These are phyloP conservation scores for bread wheat (Triticum aestivum) DNA, from an alignment of 176 grass and related monocot species.

Conservation along the genomic window IWGSC_CS_RefSeq_v2.1 NC_057796.1:453569573-453570072, in stretches of 20 bases:
- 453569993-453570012: too few relatives aligned
- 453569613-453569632: too few relatives aligned
- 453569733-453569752: slow-evolving; percentile 1
- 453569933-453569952: neutral
- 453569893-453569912: slow-evolving; percentile 27
- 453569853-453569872: slow-evolving; percentile 6
- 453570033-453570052: too few relatives aligned
- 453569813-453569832: neutral
- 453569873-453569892: neutral
- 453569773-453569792: neutral
- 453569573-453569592: too few relatives aligned
- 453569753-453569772: neutral
- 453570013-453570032: too few relatives aligned
- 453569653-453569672: neutral
- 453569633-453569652: too few relatives aligned
- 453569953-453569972: too few relatives aligned
- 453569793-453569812: slow-evolving; percentile 5
- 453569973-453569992: too few relatives aligned
- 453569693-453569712: neutral
- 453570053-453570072: too few relatives aligned
- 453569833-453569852: neutral
- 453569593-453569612: too few relatives aligned
- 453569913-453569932: slow-evolving; percentile 4
- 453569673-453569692: neutral
- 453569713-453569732: neutral